phyloP scores from a whole-genome alignment of 164 flowering plant species.

The Dillenia turbinata region DNA sequence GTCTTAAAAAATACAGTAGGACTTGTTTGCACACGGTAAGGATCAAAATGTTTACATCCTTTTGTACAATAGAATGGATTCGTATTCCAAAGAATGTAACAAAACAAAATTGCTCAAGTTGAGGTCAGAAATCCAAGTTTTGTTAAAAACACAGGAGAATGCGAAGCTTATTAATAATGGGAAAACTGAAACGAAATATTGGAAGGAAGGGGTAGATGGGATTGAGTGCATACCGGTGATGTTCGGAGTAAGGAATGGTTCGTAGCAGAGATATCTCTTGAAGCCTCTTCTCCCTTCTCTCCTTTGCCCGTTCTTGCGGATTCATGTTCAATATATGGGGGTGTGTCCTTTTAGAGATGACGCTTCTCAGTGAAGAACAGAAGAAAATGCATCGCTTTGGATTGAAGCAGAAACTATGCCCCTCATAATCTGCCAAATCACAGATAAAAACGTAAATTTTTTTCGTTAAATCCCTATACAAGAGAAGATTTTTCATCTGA shows the following conservation, averaged over 20 bases:
- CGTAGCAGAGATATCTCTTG: conserved; percentile 18
- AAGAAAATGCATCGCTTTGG: too few relatives aligned
- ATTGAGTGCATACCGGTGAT: conserved; percentile 33
- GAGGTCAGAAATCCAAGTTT: not conserved
- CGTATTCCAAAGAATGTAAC: not conserved
- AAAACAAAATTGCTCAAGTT: not conserved
- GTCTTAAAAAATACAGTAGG: too few relatives aligned
- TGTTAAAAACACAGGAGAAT: not conserved
- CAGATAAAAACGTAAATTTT: not conserved
- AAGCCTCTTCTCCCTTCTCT: conserved; percentile 25
- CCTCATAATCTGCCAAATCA: too few relatives aligned
- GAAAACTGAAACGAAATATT: not conserved
- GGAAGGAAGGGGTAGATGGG: not conserved
- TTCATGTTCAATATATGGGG: conserved; percentile 10
- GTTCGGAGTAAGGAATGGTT: conserved; percentile 62
- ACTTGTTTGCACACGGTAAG: too few relatives aligned
- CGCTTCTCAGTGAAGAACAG: too few relatives aligned
- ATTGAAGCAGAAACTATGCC: too few relatives aligned
- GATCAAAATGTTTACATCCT: too few relatives aligned
- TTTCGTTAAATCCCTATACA: not conserved
- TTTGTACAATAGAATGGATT: not conserved
- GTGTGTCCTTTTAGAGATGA: too few relatives aligned
- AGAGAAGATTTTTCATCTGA: not conserved
- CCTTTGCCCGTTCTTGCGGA: conserved; percentile 28
- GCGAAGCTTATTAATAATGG: not conserved